A percentile compares a stretch with the other conserved stretches of the same genome.
Conservation (phyloP, 2,329 filamentous ascomycete species). For the Phialemonium atrogriseum region DNA sequence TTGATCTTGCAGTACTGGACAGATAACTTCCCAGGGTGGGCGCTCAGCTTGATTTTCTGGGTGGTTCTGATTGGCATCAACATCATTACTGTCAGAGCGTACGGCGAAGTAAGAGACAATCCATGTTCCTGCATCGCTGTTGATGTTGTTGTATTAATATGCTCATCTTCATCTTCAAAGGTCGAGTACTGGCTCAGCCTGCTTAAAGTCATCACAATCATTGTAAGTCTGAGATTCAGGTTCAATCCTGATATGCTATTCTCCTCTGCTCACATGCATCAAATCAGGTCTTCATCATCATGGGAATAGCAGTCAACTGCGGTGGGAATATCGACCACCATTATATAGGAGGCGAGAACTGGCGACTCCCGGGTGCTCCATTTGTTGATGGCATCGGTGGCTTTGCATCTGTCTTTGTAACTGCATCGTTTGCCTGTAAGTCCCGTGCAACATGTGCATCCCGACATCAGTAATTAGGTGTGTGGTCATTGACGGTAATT, state of each 20-base stretch:
- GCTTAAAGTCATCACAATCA: slow-evolving; percentile 44
- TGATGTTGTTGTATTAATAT: too few species aligned
- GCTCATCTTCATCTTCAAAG: too few species aligned
- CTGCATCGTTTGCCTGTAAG: slow-evolving; percentile 52
- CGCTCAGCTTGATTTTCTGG: slow-evolving; percentile 53
- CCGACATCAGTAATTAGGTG: too few species aligned
- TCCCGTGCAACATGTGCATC: too few species aligned
- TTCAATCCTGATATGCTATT: neutral
- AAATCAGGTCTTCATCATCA: slow-evolving; percentile 49
- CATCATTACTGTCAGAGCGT: slow-evolving; percentile 42
- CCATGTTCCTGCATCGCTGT: too few species aligned
- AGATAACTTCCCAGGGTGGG: slow-evolving; percentile 54
- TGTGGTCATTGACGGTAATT: too few species aligned
- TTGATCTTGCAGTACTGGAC: slow-evolving; percentile 55
- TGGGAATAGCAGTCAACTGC: slow-evolving; percentile 51
- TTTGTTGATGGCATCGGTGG: slow-evolving; percentile 59
- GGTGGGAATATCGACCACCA: slow-evolving; percentile 44
- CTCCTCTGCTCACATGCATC: neutral
- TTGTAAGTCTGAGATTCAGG: slow-evolving; percentile 21
- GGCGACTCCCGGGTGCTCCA: slow-evolving; percentile 50
- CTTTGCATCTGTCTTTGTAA: slow-evolving; percentile 57
- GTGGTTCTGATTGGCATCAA: slow-evolving; percentile 44
- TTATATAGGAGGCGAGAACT: slow-evolving; percentile 52
- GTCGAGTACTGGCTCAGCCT: slow-evolving; percentile 50
- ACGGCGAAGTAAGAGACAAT: too few species aligned